A percentile compares a stretch with the other conserved stretches of the same genome.
phyloP scores from a whole-genome alignment of 2,329 filamentous ascomycete species.

The Aspergillus costaricaensis region DNA sequence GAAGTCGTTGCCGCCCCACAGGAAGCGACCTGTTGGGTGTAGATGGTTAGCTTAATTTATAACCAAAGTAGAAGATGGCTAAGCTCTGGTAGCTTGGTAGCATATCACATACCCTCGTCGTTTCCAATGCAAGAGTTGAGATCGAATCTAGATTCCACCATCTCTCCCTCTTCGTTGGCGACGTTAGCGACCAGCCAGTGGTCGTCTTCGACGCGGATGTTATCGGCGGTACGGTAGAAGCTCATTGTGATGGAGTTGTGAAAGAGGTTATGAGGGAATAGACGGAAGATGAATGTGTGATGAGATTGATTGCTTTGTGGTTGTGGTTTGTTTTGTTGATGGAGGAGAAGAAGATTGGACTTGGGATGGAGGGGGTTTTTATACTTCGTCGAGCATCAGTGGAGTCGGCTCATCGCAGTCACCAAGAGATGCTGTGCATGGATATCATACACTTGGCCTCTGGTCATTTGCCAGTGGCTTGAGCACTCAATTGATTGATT shows the following conservation, averaged over 20 bases:
- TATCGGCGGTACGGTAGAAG: constrained; percentile 18
- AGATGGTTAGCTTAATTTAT: background rate
- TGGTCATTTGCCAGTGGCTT: constrained; percentile 9
- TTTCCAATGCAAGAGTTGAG: constrained; percentile 19
- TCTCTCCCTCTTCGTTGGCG: constrained; percentile 6
- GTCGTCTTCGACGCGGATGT: constrained; percentile 14
- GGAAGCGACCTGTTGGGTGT: constrained; percentile 13
- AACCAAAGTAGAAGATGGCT: too few relatives aligned
- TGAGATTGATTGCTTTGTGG: background rate
- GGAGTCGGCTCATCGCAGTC: background rate
- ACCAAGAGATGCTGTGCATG: background rate
- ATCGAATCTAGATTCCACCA: constrained; percentile 4
- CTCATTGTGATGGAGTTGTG: constrained; percentile 15
- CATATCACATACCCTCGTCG: constrained; percentile 10
- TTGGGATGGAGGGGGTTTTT: background rate
- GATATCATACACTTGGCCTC: constrained; percentile 11
- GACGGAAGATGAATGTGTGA: background rate
- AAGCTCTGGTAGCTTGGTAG: background rate
- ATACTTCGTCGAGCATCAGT: constrained; percentile 4
- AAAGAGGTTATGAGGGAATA: background rate
- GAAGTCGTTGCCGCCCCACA: constrained; percentile 20
- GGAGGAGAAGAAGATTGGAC: background rate
- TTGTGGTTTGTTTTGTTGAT: background rate
- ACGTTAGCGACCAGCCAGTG: constrained; percentile 8
- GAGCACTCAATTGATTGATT: constrained; percentile 1